phyloP scores from a whole-genome alignment of 1,284 basidiomycete genomes.

The Boletellus sp. region DNA sequence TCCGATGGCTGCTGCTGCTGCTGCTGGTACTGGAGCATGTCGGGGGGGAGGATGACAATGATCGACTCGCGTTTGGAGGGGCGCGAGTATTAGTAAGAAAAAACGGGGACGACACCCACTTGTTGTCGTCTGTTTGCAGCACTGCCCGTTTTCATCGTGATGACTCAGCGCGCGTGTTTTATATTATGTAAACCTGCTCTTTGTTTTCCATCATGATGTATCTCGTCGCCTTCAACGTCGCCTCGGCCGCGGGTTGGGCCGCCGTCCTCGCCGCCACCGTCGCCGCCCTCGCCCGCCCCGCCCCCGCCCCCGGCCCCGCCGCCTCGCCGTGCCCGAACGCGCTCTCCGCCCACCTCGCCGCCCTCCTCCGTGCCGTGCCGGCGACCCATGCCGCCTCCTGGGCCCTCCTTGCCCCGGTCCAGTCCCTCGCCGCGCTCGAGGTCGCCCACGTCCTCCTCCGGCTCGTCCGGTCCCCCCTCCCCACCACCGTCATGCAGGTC shows the following conservation, averaged over 20 bases:
- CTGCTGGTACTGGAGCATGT: constrained; percentile 34
- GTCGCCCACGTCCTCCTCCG: constrained; percentile 80
- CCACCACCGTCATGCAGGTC: constrained; percentile 85
- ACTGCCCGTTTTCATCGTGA: not conserved
- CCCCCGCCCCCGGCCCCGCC: no score
- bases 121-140: constrained; percentile 26
- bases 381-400: constrained; percentile 62
- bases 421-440: constrained; percentile 80
- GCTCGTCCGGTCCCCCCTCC: constrained; percentile 82
- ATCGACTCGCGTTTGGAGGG: constrained; percentile 35
- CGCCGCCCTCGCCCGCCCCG: not conserved
- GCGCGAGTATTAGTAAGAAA: constrained; percentile 39
- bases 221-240: constrained; percentile 74
- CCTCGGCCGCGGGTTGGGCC: constrained; percentile 72
- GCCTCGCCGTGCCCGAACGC: constrained; percentile 13
- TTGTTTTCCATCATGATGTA: constrained; percentile 45
- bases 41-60: constrained; percentile 35
- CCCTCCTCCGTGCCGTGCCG: constrained; percentile 39
- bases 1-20: constrained; percentile 35
- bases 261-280: constrained; percentile 57
- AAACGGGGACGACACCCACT: constrained; percentile 13
- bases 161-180: constrained; percentile 6
- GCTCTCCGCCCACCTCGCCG: constrained; percentile 25
- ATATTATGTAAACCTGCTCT: constrained; percentile 17
- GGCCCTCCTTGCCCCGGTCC: constrained; percentile 64